Conservation (phyloP, 257 asterid species). For the Craterostigma plantagineum region DNA sequence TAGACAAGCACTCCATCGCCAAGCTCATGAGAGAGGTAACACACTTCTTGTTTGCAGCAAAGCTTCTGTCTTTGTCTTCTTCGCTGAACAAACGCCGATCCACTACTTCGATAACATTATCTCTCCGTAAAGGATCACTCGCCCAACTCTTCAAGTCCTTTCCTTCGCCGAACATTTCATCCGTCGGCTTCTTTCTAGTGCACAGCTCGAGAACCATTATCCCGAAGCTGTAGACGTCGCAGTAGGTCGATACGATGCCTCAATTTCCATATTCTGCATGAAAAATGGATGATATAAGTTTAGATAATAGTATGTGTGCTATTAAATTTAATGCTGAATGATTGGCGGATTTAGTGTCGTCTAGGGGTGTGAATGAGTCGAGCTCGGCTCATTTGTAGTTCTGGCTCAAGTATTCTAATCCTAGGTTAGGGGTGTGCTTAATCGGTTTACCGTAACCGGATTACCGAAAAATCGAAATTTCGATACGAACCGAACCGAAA, state of each 20-base stretch:
- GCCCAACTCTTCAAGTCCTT: conserved; percentile 16
- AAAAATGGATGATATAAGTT: conserved; percentile 16
- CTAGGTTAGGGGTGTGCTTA: too few relatives aligned
- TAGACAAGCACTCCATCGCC: conserved; percentile 17
- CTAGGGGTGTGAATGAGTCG: too few relatives aligned
- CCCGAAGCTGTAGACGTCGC: conserved; percentile 20
- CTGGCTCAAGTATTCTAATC: too few relatives aligned
- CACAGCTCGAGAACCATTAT: conserved; percentile 18
- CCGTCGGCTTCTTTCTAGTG: conserved; percentile 16
- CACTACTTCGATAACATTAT: conserved; percentile 6
- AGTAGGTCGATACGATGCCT: conserved; percentile 16
- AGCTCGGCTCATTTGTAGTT: too few relatives aligned
- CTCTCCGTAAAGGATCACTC: conserved; percentile 10
- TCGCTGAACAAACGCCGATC: conserved; percentile 10
- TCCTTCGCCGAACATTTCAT: conserved; percentile 13
- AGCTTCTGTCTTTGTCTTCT: not conserved
- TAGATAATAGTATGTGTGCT: conserved; percentile 2
- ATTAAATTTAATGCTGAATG: too few relatives aligned
- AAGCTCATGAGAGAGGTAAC: conserved; percentile 12
- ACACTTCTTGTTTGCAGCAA: conserved; percentile 6
- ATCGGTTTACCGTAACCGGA: too few relatives aligned
- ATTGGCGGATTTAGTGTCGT: too few relatives aligned
- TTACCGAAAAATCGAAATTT: too few relatives aligned
- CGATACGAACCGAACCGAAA: too few relatives aligned
- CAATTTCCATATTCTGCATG: conserved; percentile 17